Evolutionary conservation across 192 early-diverging fungal genomes (phyloP), one percentile per base, ranked within the genome.

Genomic region (Funneliformis geosporum): DNA sequence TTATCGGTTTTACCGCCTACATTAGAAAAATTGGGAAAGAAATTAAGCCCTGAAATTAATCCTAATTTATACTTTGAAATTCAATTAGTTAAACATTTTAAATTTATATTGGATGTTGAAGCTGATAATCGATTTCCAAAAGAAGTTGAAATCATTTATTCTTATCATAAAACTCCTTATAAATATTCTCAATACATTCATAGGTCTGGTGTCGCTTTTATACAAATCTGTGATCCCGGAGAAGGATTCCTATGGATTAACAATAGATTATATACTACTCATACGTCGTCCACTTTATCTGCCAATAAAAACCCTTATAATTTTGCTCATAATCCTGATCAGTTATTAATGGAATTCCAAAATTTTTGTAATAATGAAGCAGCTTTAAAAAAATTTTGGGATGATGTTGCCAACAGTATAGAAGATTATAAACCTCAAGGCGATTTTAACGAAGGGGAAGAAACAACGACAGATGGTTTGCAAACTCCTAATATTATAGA

Each of bases 31-130:
- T 76, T 79, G 27, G 83, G 75, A 65, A 78, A 85, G 44, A 73
- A 70, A 28, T 81, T 80, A 1, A 72, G 84, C 28, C 83, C 85
- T 16, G 82, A 82, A 8, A 82, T 89, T n/a, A 81, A 90, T 7
- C 87, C 86, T 28, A 75, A 84, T 42, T 74, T 89, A 27, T 92
- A 91, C 77, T 98, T 93, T 81, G 92, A 95, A 77, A 91, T 90
- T 33, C 96, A 94, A 80, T 83, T 97, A 25, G 85, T 97, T n/a
- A 88, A 91, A 62, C 84, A 86, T 10, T 90, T 94, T 80, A 92
- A 91, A 23, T 99, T 97, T 86, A 88, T 99, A 25, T 87, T 98
- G 18, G 98, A 99, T 82, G 89, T 95, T n/a, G 98, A 99, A 81
- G 92, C 95, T 1, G 97, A 98, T 79, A 61, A 79, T 38, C 73